Conservation (phyloP, 1,139 yeast species). For the Debaryomyces nepalensis region DNA sequence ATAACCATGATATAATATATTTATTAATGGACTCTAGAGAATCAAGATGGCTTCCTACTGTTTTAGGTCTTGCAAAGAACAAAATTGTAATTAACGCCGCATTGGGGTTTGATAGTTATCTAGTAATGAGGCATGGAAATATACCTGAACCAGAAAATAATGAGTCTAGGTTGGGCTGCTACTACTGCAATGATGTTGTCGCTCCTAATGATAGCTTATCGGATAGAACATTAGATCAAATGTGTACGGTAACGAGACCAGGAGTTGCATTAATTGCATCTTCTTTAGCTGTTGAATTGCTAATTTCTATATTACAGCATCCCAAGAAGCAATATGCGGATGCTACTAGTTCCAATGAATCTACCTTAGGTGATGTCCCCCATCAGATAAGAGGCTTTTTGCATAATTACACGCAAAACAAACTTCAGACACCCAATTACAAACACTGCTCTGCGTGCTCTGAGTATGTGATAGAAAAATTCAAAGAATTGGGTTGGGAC, state of each 20-base stretch:
- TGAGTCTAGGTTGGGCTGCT: slow-evolving; percentile 73
- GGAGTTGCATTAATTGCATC: slow-evolving; percentile 92
- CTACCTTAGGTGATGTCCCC: slow-evolving; percentile 71
- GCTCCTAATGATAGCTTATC: slow-evolving; percentile 88
- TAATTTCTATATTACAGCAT: slow-evolving; percentile 77
- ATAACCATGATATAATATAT: slow-evolving; percentile 74
- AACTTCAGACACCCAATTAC: slow-evolving; percentile 73
- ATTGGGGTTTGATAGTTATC: slow-evolving; percentile 87
- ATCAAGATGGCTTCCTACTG: slow-evolving; percentile 94
- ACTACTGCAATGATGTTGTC: slow-evolving; percentile 92
- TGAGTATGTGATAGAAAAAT: slow-evolving; percentile 53
- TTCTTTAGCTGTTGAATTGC: slow-evolving; percentile 81
- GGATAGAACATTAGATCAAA: slow-evolving; percentile 89
- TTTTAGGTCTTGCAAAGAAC: slow-evolving; percentile 65
- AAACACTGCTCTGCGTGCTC: slow-evolving; percentile 88
- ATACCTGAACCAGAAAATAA: slow-evolving; percentile 17
- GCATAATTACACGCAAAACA: slow-evolving; percentile 63
- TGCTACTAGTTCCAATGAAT: slow-evolving; percentile 36
- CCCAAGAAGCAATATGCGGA: slow-evolving; percentile 48
- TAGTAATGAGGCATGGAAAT: slow-evolving; percentile 92
- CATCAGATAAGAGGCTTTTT: slow-evolving; percentile 92
- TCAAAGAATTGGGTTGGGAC: slow-evolving; percentile 67
- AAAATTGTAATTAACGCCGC: slow-evolving; percentile 91
- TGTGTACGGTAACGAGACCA: slow-evolving; percentile 98
- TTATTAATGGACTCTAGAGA: slow-evolving; percentile 93